Conservation (phyloP, 2,329 filamentous ascomycete species). For the Leptodontidium sp. region DNA sequence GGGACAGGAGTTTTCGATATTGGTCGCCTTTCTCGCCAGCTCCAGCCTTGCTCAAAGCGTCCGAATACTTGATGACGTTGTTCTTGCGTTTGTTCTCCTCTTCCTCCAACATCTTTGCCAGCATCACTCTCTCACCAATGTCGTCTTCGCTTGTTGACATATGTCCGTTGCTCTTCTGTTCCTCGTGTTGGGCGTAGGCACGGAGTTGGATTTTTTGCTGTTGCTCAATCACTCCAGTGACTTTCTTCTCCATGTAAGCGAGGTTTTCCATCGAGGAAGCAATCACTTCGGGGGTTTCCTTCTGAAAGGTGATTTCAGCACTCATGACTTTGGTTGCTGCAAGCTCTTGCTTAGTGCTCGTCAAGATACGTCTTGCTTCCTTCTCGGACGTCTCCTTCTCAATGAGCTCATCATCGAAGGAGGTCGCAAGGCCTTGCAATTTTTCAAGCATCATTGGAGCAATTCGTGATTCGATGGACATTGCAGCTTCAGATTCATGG, state of each 20-base stretch:
- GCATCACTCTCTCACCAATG: slow-evolving; percentile 60
- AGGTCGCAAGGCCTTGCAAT: slow-evolving; percentile 72
- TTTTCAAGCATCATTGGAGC: slow-evolving; percentile 75
- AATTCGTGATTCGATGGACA: slow-evolving; percentile 73
- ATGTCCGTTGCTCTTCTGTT: slow-evolving; percentile 59
- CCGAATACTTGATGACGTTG: slow-evolving; percentile 73
- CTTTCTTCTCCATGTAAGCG: slow-evolving; percentile 36
- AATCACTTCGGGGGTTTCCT: slow-evolving; percentile 35
- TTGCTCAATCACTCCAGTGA: slow-evolving; percentile 52
- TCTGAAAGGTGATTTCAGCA: slow-evolving; percentile 54
- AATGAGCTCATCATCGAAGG: slow-evolving; percentile 77
- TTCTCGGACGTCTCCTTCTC: slow-evolving; percentile 76
- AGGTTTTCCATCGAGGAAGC: slow-evolving; percentile 38
- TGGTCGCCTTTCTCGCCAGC: slow-evolving; percentile 77
- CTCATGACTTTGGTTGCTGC: slow-evolving; percentile 63
- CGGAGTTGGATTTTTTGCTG: slow-evolving; percentile 53
- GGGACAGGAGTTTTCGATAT: slow-evolving; percentile 59
- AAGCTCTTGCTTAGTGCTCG: slow-evolving; percentile 73
- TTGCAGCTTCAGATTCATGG: slow-evolving; percentile 70
- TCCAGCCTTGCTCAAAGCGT: slow-evolving; percentile 72
- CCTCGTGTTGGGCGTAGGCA: slow-evolving; percentile 52
- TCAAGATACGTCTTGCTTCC: slow-evolving; percentile 71
- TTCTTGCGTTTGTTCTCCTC: slow-evolving; percentile 60
- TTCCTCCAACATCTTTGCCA: slow-evolving; percentile 64
- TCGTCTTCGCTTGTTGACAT: slow-evolving; percentile 53